A percentile compares a stretch with the other conserved stretches of the same genome.
phyloP scores from a whole-genome alignment of 1,284 basidiomycete species.

The Xanthoconium separans region DNA sequence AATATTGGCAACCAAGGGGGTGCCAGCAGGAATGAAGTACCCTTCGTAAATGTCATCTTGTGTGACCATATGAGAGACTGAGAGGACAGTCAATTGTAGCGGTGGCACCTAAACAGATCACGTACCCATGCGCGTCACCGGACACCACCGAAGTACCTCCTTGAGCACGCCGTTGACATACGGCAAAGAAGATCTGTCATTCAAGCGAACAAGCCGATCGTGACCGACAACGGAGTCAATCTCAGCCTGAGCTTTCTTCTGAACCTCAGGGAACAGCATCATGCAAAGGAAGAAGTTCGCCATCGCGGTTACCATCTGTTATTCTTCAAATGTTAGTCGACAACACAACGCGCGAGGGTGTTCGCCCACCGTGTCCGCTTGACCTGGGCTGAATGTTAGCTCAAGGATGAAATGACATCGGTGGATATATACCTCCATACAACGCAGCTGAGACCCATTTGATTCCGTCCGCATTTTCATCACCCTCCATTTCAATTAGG shows the following conservation, averaged over 20 bases:
- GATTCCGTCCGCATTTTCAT: background rate
- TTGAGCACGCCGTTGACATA: background rate
- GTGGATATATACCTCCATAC: background rate
- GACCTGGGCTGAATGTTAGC: background rate
- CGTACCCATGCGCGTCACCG: background rate
- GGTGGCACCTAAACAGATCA: background rate
- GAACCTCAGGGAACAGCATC: constrained; percentile 1
- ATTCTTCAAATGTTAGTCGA: background rate
- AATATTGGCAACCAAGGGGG: background rate
- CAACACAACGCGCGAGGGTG: background rate
- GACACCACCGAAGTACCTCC: background rate
- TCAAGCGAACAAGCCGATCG: background rate
- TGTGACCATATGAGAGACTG: background rate
- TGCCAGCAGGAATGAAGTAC: background rate
- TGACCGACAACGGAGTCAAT: background rate
- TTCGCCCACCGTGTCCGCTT: background rate
- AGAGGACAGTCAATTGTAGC: background rate
- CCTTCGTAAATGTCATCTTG: background rate
- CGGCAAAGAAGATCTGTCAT: background rate
- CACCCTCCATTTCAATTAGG: background rate
- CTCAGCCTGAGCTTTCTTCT: background rate
- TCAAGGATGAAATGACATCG: background rate
- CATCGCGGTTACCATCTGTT: constrained; percentile 2
- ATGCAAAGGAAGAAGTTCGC: constrained; percentile 4
- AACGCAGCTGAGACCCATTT: constrained; percentile 1